A percentile compares a stretch with the other conserved stretches of the same genome.
phyloP scores from a whole-genome alignment of 1,284 basidiomycete genomes.

The Microbotryum scabiosae region DNA sequence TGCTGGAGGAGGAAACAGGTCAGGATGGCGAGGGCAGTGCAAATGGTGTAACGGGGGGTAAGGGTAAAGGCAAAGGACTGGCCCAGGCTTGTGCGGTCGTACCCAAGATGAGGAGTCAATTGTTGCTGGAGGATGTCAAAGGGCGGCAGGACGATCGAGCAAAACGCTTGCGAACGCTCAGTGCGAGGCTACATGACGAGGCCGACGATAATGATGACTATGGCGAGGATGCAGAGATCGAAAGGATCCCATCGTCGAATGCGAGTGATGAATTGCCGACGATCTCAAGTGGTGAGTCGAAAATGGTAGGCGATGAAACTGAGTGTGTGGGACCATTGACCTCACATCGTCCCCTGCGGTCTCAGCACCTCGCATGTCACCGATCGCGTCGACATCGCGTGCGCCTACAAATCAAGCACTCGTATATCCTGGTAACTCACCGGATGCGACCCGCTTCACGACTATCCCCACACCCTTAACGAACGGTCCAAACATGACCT shows the following conservation, averaged over 20 bases:
- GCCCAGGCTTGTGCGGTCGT: conserved; percentile 44
- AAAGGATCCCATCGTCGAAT: conserved; percentile 27
- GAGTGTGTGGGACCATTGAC: neutral
- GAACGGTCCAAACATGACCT: conserved; percentile 5
- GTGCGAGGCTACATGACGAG: neutral
- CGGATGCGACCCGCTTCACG: conserved; percentile 25
- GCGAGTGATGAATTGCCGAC: conserved; percentile 16
- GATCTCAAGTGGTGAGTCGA: conserved; percentile 18
- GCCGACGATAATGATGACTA: conserved; percentile 37
- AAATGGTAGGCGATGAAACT: no score
- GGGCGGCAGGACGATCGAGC: conserved; percentile 27
- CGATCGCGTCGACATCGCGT: neutral
- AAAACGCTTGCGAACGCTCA: neutral
- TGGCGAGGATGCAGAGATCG: conserved; percentile 36
- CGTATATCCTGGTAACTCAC: neutral
- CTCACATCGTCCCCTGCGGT: neutral
- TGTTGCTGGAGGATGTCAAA: conserved; percentile 59
- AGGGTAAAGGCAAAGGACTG: conserved; percentile 12
- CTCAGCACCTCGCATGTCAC: conserved; percentile 2
- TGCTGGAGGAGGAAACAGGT: conserved; percentile 39
- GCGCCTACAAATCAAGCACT: neutral
- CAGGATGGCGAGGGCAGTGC: conserved; percentile 41
- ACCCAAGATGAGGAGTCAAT: conserved; percentile 48
- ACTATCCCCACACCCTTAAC: conserved; percentile 10
- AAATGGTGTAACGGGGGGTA: conserved; percentile 30